Conservation (phyloP, 176 grass and related monocot species). For the Triticum dicoccoides region DNA sequence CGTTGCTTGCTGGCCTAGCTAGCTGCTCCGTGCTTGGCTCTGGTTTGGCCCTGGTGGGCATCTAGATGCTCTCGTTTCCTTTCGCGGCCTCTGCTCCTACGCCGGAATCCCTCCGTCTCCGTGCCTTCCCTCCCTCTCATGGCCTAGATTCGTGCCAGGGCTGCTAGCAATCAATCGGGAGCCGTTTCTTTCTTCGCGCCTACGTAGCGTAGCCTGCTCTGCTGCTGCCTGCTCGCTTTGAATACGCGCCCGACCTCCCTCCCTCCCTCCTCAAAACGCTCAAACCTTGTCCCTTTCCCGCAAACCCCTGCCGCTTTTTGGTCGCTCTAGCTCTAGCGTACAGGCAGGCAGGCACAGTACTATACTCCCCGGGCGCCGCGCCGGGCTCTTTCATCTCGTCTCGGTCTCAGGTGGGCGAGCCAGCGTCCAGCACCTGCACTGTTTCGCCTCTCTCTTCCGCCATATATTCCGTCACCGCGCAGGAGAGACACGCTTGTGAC, state of each 20-base stretch:
- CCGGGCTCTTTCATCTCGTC: not conserved
- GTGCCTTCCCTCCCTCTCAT: conserved; percentile 5
- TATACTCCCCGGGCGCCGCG: conserved; percentile 16
- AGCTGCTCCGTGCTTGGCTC: not conserved
- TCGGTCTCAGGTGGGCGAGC: not conserved
- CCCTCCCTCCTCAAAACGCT: not conserved
- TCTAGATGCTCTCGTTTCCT: conserved; percentile 21
- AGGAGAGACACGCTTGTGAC: not conserved
- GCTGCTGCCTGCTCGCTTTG: not conserved
- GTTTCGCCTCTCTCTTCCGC: not conserved
- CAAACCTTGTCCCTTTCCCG: conserved; percentile 25
- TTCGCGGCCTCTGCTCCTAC: conserved; percentile 7
- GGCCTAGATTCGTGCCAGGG: not conserved
- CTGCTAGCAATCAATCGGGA: not conserved
- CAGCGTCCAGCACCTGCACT: conserved; percentile 26
- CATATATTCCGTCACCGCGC: not conserved
- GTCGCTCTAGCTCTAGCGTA: not conserved
- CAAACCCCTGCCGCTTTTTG: conserved; percentile 44
- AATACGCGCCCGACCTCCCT: not conserved
- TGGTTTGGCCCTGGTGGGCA: not conserved
- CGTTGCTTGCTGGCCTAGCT: conserved; percentile 20
- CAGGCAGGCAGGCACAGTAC: too few species aligned
- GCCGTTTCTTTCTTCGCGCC: not conserved
- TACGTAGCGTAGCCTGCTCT: not conserved
- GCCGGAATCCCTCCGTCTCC: conserved; percentile 6